Conservation (phyloP, 805 yeast genomes). For the Teunomyces lycoperdinae region DNA sequence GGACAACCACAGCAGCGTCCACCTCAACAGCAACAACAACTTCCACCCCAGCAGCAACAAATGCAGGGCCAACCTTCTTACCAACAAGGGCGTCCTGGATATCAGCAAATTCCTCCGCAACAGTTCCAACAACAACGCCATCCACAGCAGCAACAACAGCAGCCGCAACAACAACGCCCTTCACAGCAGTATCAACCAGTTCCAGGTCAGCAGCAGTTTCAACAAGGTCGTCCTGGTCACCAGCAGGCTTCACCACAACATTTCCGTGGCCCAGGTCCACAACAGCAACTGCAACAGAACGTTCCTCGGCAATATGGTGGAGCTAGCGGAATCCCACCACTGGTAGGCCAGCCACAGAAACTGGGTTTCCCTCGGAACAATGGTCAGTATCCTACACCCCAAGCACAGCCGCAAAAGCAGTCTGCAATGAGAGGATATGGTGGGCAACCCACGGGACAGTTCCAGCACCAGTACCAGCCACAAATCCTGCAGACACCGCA, state of each 20-base stretch:
- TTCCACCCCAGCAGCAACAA: neutral
- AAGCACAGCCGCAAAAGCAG: slow-evolving; percentile 4
- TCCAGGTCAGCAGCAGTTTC: slow-evolving; percentile 6
- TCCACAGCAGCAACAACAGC: slow-evolving; percentile 12
- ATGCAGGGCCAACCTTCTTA: slow-evolving; percentile 5
- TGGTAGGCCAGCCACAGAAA: slow-evolving; percentile 5
- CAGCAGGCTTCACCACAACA: slow-evolving; percentile 10
- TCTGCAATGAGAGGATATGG: slow-evolving; percentile 9
- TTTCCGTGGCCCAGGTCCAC: slow-evolving; percentile 12
- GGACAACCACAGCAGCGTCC: neutral
- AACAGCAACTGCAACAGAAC: slow-evolving; percentile 5
- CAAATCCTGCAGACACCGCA: slow-evolving; percentile 4
- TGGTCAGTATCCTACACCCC: slow-evolving; percentile 7
- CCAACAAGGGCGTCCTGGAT: slow-evolving; percentile 14
- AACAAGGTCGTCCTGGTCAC: slow-evolving; percentile 11
- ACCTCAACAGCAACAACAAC: neutral
- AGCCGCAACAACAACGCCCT: slow-evolving; percentile 9
- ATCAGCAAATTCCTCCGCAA: slow-evolving; percentile 11
- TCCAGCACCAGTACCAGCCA: slow-evolving; percentile 8
- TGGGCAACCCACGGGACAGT: slow-evolving; percentile 1
- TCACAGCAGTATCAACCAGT: slow-evolving; percentile 7
- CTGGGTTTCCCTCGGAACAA: slow-evolving; percentile 8
- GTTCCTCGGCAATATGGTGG: slow-evolving; percentile 11
- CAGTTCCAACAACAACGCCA: slow-evolving; percentile 12
- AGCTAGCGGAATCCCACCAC: slow-evolving; percentile 7